phyloP scores from a whole-genome alignment of 257 asterid genomes.

The Primulina eburnea region DNA sequence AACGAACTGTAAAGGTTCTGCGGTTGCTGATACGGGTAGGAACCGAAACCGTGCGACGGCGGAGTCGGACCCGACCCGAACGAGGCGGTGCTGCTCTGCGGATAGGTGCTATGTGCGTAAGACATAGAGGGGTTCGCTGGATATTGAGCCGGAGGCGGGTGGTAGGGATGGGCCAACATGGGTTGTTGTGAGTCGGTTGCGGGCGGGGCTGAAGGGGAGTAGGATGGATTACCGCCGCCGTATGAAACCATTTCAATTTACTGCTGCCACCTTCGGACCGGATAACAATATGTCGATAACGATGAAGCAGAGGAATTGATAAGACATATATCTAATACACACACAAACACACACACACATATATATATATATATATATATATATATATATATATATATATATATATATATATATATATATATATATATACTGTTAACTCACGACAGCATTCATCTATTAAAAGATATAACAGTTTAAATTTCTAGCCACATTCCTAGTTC shows the following conservation, averaged over 20 bases:
- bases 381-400: too few relatives aligned
- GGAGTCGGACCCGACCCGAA: conserved; percentile 38
- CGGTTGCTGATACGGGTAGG: conserved; percentile 30
- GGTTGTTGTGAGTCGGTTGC: conserved; percentile 31
- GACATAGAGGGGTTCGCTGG: conserved; percentile 28
- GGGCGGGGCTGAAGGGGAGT: conserved; percentile 78
- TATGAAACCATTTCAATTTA: conserved; percentile 28
- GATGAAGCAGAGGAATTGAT: neutral
- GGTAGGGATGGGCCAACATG: conserved; percentile 45
- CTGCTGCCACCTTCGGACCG: neutral
- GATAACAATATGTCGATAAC: neutral
- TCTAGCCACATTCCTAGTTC: too few relatives aligned
- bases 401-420: too few relatives aligned
- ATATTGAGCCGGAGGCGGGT: conserved; percentile 28
- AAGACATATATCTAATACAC: too few relatives aligned
- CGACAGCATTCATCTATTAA: too few relatives aligned
- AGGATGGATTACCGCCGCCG: conserved; percentile 31
- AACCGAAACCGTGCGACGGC: conserved; percentile 38
- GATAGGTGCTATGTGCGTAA: conserved; percentile 28
- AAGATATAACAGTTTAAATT: too few relatives aligned
- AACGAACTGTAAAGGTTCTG: conserved; percentile 37
- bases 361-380: too few relatives aligned
- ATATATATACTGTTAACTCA: too few relatives aligned
- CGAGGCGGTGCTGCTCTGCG: conserved; percentile 24
- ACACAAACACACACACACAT: too few relatives aligned